These are phyloP conservation scores for Rhamnella rubrinervis DNA, from an alignment of 331 rosid genomes.

Conservation along the genomic window DNA sequence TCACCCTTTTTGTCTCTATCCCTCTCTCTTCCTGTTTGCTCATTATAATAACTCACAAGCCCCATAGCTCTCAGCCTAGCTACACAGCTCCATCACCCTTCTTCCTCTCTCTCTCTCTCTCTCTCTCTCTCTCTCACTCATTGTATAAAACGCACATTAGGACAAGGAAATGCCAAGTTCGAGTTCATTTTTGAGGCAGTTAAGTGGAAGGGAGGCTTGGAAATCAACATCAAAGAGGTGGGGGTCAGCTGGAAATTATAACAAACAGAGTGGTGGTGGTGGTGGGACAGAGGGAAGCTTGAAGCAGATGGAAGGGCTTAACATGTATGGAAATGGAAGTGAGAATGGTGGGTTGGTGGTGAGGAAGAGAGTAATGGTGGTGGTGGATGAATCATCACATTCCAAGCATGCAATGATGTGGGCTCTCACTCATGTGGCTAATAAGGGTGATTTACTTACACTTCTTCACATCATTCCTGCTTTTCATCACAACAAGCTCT, in stretches of 20 bases:
- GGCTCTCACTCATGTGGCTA: conserved; percentile 81
- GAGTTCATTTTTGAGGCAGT: conserved; percentile 56
- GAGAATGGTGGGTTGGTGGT: conserved; percentile 36
- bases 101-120: conserved; percentile 1
- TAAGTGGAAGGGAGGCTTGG: conserved; percentile 58
- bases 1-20: conserved; percentile 15
- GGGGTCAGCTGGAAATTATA: conserved; percentile 32
- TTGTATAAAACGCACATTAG: conserved; percentile 8
- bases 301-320: conserved; percentile 64
- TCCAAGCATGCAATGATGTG: conserved; percentile 94
- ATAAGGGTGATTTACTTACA: conserved; percentile 79
- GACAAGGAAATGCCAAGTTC: conserved; percentile 42
- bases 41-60: conserved; percentile 32
- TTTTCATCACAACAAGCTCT: conserved; percentile 13
- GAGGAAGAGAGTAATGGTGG: conserved; percentile 92
- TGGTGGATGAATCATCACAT: conserved; percentile 65
- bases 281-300: conserved; percentile 26
- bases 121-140: background rate
- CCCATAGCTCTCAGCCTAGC: conserved; percentile 22
- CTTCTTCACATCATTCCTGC: conserved; percentile 69
- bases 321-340: conserved; percentile 46
- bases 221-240: conserved; percentile 65
- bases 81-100: conserved; percentile 13
- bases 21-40: conserved; percentile 28
- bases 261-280: conserved; percentile 11